Percentiles rank a stretch among this genome's conserved stretches.
phyloP scores from a whole-genome alignment of 2,329 filamentous ascomycete genomes.

The Ascochyta lentis region DNA sequence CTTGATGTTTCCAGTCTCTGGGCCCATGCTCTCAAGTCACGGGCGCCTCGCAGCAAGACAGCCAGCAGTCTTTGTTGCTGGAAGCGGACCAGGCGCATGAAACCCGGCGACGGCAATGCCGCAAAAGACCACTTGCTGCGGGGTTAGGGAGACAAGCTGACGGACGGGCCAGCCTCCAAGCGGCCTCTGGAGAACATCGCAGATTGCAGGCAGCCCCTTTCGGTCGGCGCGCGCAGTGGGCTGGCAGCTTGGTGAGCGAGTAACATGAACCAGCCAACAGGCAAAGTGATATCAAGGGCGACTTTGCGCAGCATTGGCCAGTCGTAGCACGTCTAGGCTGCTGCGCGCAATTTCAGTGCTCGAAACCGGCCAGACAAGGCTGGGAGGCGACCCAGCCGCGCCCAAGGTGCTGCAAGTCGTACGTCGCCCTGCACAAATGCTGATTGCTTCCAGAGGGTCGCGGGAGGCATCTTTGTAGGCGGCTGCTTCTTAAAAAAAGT shows the following conservation, averaged over 20 bases:
- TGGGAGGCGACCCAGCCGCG: slow-evolving; percentile 8
- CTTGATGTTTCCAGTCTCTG: background rate
- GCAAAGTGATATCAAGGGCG: slow-evolving; percentile 17
- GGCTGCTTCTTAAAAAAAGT: background rate
- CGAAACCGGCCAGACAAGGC: slow-evolving; percentile 16
- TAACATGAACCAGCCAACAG: slow-evolving; percentile 12
- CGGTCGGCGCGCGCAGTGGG: slow-evolving; percentile 11
- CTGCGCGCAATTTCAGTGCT: slow-evolving; percentile 15
- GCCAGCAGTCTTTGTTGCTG: slow-evolving; percentile 11
- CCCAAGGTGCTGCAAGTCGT: slow-evolving; percentile 9
- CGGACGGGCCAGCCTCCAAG: slow-evolving; percentile 15
- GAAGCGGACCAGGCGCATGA: slow-evolving; percentile 15
- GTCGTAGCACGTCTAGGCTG: slow-evolving; percentile 13
- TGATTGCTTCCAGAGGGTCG: background rate
- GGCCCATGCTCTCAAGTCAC: slow-evolving; percentile 2
- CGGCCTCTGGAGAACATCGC: slow-evolving; percentile 13
- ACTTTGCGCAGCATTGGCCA: slow-evolving; percentile 15
- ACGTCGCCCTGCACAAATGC: slow-evolving; percentile 10
- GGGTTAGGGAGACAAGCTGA: slow-evolving; percentile 18
- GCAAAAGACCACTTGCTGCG: slow-evolving; percentile 14
- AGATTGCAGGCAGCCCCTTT: slow-evolving; percentile 16
- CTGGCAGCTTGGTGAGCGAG: slow-evolving; percentile 12
- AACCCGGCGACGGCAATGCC: slow-evolving; percentile 18
- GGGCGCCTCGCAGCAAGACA: slow-evolving; percentile 10
- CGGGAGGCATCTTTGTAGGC: background rate